Evolutionary conservation across 2,329 filamentous ascomycete species (phyloP).

Genomic region (Ophiostoma novo-ulmi): DNA sequence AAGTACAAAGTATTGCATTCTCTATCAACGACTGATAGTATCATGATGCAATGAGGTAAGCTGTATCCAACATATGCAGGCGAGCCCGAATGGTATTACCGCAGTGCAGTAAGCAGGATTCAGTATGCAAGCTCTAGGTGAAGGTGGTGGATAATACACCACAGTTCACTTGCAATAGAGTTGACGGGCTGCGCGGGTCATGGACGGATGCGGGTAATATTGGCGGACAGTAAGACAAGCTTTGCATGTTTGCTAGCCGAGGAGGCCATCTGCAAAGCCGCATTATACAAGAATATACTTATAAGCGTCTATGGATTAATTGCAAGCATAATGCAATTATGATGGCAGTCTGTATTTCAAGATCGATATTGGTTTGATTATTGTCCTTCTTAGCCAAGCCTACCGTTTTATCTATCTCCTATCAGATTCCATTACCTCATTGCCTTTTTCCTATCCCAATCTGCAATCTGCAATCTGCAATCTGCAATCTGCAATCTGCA

Average conservation of each 20-base stretch:
- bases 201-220: background rate
- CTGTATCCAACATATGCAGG: background rate
- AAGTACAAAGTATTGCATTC: background rate
- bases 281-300: no score
- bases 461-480: background rate
- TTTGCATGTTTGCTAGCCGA: no score
- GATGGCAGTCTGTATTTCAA: no score
- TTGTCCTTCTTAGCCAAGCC: background rate
- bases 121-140: background rate
- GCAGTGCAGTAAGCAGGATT: background rate
- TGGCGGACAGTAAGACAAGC: background rate
- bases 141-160: background rate
- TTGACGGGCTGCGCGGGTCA: background rate
- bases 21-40: background rate
- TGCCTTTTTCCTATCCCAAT: background rate
- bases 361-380: no score
- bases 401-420: background rate
- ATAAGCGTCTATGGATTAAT: no score
- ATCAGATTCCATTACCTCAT: slow-evolving; percentile 6
- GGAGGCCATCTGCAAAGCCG: no score
- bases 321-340: no score
- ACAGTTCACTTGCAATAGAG: background rate
- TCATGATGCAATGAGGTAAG: background rate
- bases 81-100: background rate
- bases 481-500: background rate